Evolutionary conservation across 225 moss, liverwort and hornwort genomes (phyloP).

Genomic region (Anthoceros angustus): DNA sequence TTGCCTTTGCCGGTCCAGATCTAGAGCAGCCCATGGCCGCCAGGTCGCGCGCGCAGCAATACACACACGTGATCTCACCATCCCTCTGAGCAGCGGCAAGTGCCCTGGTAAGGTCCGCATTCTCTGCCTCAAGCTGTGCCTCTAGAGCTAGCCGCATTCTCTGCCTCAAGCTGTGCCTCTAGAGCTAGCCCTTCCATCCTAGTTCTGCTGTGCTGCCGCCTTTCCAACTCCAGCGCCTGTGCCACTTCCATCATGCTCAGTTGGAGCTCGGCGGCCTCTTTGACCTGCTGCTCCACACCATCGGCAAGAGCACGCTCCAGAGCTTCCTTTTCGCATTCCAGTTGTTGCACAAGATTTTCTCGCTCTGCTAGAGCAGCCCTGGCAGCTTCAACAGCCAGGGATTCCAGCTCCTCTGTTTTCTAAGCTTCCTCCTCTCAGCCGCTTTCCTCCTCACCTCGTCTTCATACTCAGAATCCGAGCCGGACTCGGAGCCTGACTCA

Average conservation of each 20-base stretch:
- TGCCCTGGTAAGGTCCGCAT: constrained; percentile 54
- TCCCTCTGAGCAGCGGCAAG: constrained; percentile 66
- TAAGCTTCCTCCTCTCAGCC: constrained; percentile 31
- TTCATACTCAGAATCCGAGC: constrained; percentile 56
- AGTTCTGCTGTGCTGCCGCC: constrained; percentile 41
- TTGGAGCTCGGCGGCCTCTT: constrained; percentile 63
- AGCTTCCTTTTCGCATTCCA: constrained; percentile 49
- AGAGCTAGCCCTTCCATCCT: constrained; percentile 52
- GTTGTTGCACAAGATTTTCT: constrained; percentile 43
- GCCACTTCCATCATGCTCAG: constrained; percentile 54
- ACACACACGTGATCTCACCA: too few species aligned
- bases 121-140: constrained; percentile 63
- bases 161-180: constrained; percentile 62
- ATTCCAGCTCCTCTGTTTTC: constrained; percentile 29
- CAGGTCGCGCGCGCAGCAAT: too few species aligned
- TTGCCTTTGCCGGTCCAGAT: too few species aligned
- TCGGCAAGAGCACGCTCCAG: constrained; percentile 50
- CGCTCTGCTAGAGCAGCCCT: constrained; percentile 44
- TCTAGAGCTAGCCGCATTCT: constrained; percentile 58
- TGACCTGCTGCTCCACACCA: constrained; percentile 58
- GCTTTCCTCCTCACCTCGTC: constrained; percentile 39
- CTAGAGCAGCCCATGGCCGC: too few species aligned
- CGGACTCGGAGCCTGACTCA: too few species aligned
- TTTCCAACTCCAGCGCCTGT: constrained; percentile 61
- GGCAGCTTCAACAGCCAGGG: constrained; percentile 56